Evolutionary conservation across 352 stramenopile species (phyloP), one percentile per base, ranked within the genome.

Genomic region (Pythium utonaiense): DNA sequence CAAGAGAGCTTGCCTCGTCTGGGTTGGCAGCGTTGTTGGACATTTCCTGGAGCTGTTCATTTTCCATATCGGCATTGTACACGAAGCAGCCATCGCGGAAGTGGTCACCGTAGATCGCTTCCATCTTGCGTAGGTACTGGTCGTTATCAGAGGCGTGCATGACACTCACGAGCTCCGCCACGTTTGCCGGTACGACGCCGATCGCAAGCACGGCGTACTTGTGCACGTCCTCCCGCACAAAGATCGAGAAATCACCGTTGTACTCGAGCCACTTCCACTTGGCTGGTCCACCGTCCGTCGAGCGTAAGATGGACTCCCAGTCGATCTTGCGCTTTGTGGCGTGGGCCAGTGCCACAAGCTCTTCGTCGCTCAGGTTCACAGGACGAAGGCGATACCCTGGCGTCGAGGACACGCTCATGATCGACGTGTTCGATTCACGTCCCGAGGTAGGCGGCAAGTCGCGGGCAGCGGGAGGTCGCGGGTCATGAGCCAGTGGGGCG

Each of bases 201-300:
- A 60, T 57, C 4, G 64, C 64, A 3, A 71, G 47, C 36, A 71
- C 53, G 14, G 47, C 57, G 48, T 60, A 64, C 28, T 42, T 50
- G 31, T 67, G 22, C 1, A 30, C 19, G 12, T 63, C 53, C 21
- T 71, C 22, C 0, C 53, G 51, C 6, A 55, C 50, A 45, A 57
- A 70, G 30, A 70, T 55, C n/a, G 57, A 63, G 27, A 66, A 70
- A 40, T 62, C 57, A 17, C 57, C 53, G 19, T 21, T 59, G 63
- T 70, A 16, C 31, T 66, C 63, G 2, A 41, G 41, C 56, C 62
- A 70, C 41, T 60, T 70, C 62, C 62, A 70, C 28, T 27, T 30
- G 7, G 49, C 27, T 16, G 40, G 13, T 7, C 42, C 56, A 25
- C 3, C 34, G 25, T 58, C 31, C 1, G 12, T 40, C 1, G 50